Base-by-base conservation (phyloP, 441 rosid genomes). In the Gossypium schwendimanii region DNA sequence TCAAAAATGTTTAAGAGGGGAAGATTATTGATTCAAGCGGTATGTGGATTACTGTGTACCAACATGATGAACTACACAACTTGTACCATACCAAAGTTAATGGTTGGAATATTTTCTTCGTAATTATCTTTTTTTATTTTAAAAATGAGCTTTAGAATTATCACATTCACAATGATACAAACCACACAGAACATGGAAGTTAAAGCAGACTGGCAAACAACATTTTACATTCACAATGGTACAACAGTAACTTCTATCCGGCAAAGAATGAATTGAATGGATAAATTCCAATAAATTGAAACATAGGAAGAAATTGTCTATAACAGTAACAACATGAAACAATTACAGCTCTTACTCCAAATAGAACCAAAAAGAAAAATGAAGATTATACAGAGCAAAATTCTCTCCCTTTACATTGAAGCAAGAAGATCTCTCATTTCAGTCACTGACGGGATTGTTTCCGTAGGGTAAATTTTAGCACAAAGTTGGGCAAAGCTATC, bases 401-500 rank as follows among this genome's bases (percentile, higher is more conserved):
- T 4, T n/a, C 23, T 49, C 61, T 54, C 63, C 63, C 52, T 75
- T 87, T 82, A 94, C 99, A 93, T 88, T 81, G 90, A 83, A 61
- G 92, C 93, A 15, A 93, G 79, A 72, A 87, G 88, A 6, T 84
- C 98, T 75, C 88, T 88, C 98, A 95, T 91, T 80, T 95, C 98
- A 31, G 82, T 61, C 12, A 84, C 91, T 0, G 97, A 83, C 2
- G 88, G 90, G 69, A 91, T 83, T 69, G 84, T 82, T 84, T 93
- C 98, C 0, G 44, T 84, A 0, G 97, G 97, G 73, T 95, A 95
- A 67, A 95, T 84, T 87, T 90, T 95, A 14, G 94, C 91, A 68
- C 91, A 91, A 2, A 91, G 87, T 81, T 91, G 97, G 18, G 83
- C 92, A 66, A 91, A 95, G 81, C 94, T 89, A 62, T 95, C 99